Evolutionary conservation across 1,284 basidiomycete genomes (phyloP), one percentile per base, ranked within the genome.

Genomic region (Leccinum angustisporum): DNA sequence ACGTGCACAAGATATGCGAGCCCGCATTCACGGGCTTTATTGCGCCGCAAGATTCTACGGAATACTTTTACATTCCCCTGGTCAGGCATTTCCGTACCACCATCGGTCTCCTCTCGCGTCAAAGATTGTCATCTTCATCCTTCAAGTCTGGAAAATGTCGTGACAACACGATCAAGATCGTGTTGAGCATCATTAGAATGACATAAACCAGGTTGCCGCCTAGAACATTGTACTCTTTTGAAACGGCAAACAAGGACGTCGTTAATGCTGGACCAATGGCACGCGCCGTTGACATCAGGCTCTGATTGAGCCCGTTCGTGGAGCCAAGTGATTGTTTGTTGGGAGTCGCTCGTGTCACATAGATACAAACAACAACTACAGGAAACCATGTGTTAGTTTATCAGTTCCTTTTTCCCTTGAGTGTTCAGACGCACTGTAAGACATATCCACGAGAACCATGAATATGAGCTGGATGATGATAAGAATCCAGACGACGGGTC

Each of bases 251-350:
- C 14, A 78, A 66, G 2, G 78, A 77, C 0, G 76, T 76, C 11
- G 71, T 65, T 21, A 70, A 56, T 2, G 73, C 74, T 0, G 84
- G 84, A 3, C 81, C 83, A 30, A 84, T 69, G 57, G 83, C 82
- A 40, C 83, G 77, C 13, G 80, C 73, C 25, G 79, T 73, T 5
- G 82, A 81, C 6, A 78, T 78, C 7, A 76, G 69, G 21, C 78
- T 81, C 62, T 85, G 85, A 1, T 79, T 79, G 10, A 86, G 74
- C 11, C 83, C 84, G 63, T 83, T 84, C 21, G 80, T 78, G 4
- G 81, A 75, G 4, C 83, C 83, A 30, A 85, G 66, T 7, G 74
- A 72, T 31, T 66, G 64, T 34, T 67, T 75, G 38, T 74, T 72
- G 0, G 76, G 77, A 6, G 76, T 63, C 1, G 77, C 66, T 43